phyloP scores from a whole-genome alignment of 306 rosid species.

The Dalbergia oliveri region DNA sequence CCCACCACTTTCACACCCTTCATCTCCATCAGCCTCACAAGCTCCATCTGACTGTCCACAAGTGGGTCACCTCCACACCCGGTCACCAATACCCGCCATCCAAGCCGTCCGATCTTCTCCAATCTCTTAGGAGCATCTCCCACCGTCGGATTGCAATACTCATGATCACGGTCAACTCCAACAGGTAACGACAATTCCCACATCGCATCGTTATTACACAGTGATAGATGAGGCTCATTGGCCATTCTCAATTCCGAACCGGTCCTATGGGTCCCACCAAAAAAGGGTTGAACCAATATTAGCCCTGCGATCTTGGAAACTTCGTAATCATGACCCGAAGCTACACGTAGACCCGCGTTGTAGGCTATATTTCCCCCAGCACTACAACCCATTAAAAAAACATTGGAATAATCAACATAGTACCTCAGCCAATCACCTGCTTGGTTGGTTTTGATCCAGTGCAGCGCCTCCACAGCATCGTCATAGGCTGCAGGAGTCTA shows the following conservation, averaged over 20 bases:
- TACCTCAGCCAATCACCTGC: constrained; percentile 55
- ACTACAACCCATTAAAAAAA: constrained; percentile 60
- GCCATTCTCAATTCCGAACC: constrained; percentile 53
- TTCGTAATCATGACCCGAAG: background rate
- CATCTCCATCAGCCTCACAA: constrained; percentile 46
- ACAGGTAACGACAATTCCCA: constrained; percentile 62
- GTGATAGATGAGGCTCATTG: constrained; percentile 38
- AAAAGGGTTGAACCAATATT: constrained; percentile 61
- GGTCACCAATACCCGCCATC: constrained; percentile 53
- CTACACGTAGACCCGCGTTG: constrained; percentile 56
- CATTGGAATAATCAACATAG: constrained; percentile 47
- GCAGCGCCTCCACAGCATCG: constrained; percentile 65
- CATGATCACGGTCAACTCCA: constrained; percentile 61
- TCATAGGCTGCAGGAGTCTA: constrained; percentile 63
- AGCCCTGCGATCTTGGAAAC: constrained; percentile 54
- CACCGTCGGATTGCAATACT: constrained; percentile 60
- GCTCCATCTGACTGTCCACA: constrained; percentile 55
- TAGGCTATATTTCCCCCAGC: constrained; percentile 67
- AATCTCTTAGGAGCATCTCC: constrained; percentile 3
- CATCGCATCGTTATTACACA: constrained; percentile 35
- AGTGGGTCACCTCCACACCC: constrained; percentile 67
- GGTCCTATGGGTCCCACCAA: constrained; percentile 56
- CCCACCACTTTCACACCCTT: constrained; percentile 52
- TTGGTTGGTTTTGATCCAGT: constrained; percentile 53
- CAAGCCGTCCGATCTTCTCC: constrained; percentile 33